Evolutionary conservation across 805 yeast species (phyloP).

Genomic region (Metschnikowia cerradonensis): DNA sequence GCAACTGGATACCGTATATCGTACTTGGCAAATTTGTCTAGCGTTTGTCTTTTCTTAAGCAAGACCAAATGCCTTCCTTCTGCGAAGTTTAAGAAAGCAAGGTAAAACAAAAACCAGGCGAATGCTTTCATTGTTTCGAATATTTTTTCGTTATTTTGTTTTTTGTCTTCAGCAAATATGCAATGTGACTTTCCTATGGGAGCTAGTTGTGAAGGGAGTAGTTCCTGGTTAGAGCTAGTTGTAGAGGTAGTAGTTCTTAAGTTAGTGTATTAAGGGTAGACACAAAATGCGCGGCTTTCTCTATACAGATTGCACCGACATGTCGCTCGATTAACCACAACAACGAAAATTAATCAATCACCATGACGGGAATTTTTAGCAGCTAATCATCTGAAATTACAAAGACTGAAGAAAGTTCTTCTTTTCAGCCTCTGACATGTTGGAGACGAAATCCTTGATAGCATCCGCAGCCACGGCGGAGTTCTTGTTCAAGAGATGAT

Average conservation of each 20-base stretch:
- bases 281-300: conserved; percentile 3
- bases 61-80: conserved; percentile 43
- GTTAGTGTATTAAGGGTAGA: not conserved
- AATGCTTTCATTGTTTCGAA: not conserved
- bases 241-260: not conserved
- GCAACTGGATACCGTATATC: conserved; percentile 34
- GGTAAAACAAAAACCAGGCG: not conserved
- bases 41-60: conserved; percentile 45
- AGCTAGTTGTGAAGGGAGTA: not conserved
- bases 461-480: conserved; percentile 27
- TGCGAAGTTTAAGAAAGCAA: conserved; percentile 3
- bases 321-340: not conserved
- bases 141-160: no score
- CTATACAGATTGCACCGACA: not conserved
- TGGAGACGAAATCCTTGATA: conserved; percentile 32
- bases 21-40: conserved; percentile 45
- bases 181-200: not conserved
- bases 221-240: no score
- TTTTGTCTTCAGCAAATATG: not conserved
- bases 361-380: not conserved
- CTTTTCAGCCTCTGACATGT: conserved; percentile 35
- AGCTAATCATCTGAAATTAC: not conserved
- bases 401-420: conserved; percentile 23
- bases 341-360: conserved; percentile 2
- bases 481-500: conserved; percentile 44